Base-by-base conservation (phyloP, 179 eudicot species). In the Camellia oleifera region DNA sequence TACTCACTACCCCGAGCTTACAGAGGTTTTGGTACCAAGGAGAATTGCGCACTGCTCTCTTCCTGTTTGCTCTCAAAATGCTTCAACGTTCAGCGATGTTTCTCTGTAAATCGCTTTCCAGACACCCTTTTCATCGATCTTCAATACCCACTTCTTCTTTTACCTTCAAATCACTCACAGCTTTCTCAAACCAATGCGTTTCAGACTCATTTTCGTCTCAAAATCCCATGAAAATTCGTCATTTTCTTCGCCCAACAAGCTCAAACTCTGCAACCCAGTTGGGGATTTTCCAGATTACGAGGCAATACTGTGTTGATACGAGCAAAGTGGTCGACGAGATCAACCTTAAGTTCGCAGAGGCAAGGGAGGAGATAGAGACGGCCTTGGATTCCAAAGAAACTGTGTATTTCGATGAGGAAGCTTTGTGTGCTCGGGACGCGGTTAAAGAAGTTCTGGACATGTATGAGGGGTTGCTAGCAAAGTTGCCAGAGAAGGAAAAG, bases 331-430 rank as follows among this genome's bases (percentile, higher is more conserved):
- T 94, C 3, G 97, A 93, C 74, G 87, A 88, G 60, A 94, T 94
- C 52, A 94, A 94, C 80, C 77, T 92, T 50, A 94, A 91, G 82
- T 94, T 94, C 66, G 97, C 94, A 5, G 97, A 95, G 85, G 98
- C 98, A 0, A 90, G 97, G 65, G 98, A 95, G 83, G 98, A 94
- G 88, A 93, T 94, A 58, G 98, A 94, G 73, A 65, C 91, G 3
- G 98, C 98, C 4, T 74, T 94, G 94, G 98, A 94, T 4, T 92
- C 98, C 14, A 94, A 92, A 75, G 98, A 94, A 78, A 94, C 98
- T 20, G 98, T 94, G 23, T 92, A 94, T 77, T 94, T 94, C 78
- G 84, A 94, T 80, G 98, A 94, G 46, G 98, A 94, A 87, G 98
- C 97, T 9, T 94, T 91, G 69, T 91, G 94, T 78, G 98, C 98